These are phyloP conservation scores for Dactylellina drechsleri DNA, from an alignment of 2,329 filamentous ascomycete genomes.

Conservation along the genomic window DNA sequence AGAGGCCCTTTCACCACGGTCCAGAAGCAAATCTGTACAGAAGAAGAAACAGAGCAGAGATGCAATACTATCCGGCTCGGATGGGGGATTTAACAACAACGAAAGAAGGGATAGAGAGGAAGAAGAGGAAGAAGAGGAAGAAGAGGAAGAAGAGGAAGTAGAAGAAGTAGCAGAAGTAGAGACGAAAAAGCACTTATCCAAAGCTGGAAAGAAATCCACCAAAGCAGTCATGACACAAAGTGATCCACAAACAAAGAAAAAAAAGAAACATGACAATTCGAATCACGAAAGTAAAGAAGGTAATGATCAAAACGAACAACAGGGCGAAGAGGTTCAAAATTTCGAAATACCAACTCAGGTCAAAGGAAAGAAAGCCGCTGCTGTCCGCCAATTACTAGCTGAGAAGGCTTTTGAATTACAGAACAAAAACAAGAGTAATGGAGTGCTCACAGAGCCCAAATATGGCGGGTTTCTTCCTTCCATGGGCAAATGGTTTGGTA, in stretches of 20 bases:
- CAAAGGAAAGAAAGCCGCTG: neutral
- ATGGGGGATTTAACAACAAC: no score
- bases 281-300: neutral
- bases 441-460: slow-evolving; percentile 9
- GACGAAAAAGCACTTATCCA: slow-evolving; percentile 6
- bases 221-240: neutral
- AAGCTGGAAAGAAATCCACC: slow-evolving; percentile 10
- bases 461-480: slow-evolving; percentile 25
- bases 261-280: neutral
- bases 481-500: neutral
- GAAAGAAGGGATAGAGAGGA: slow-evolving; percentile 3
- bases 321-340: neutral
- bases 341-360: no score
- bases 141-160: slow-evolving; percentile 28
- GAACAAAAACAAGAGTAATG: slow-evolving; percentile 24
- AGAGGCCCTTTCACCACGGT: no score
- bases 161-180: slow-evolving; percentile 16
- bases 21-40: no score
- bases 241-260: neutral
- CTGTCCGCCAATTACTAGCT: slow-evolving; percentile 16
- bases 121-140: neutral
- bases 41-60: slow-evolving; percentile 3
- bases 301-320: neutral
- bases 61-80: no score
- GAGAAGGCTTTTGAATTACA: slow-evolving; percentile 36